phyloP scores from a whole-genome alignment of 805 yeast species.

The Wickerhamiella galacta region DNA sequence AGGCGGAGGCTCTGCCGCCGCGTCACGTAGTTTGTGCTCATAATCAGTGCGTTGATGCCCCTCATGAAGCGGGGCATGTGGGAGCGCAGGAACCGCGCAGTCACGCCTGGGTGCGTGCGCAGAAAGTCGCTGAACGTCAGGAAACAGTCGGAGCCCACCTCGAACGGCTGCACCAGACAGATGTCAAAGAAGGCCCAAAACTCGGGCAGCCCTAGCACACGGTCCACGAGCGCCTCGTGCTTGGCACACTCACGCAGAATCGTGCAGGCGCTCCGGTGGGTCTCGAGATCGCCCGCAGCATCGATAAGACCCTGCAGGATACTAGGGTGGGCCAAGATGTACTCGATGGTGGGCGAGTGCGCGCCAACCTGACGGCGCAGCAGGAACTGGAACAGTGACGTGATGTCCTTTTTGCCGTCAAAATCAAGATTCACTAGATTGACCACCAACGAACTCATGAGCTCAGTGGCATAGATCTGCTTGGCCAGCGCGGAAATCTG shows the following conservation, averaged over 20 bases:
- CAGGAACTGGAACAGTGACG: constrained; percentile 52
- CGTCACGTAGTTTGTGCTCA: constrained; percentile 73
- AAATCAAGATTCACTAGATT: constrained; percentile 60
- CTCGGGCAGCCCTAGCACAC: constrained; percentile 38
- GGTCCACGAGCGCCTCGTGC: constrained; percentile 49
- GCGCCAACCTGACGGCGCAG: constrained; percentile 58
- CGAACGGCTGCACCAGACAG: constrained; percentile 63
- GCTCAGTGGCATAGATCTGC: constrained; percentile 59
- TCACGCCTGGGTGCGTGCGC: constrained; percentile 49
- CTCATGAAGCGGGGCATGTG: constrained; percentile 43
- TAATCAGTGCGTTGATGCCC: constrained; percentile 51
- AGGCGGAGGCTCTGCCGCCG: constrained; percentile 75
- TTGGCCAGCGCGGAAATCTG: constrained; percentile 60
- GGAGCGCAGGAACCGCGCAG: constrained; percentile 47
- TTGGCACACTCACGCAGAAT: constrained; percentile 76
- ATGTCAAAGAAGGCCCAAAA: constrained; percentile 77
- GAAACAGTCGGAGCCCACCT: constrained; percentile 79
- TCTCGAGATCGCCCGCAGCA: constrained; percentile 60
- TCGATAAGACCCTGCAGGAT: constrained; percentile 44
- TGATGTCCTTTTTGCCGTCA: constrained; percentile 77
- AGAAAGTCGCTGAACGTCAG: constrained; percentile 56
- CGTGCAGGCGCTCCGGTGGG: constrained; percentile 56
- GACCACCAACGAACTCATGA: constrained; percentile 42
- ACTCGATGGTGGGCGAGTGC: constrained; percentile 76
- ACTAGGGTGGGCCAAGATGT: constrained; percentile 49